Conservation (phyloP, 75 land plant species). For the Pinus albicaulis region DNA sequence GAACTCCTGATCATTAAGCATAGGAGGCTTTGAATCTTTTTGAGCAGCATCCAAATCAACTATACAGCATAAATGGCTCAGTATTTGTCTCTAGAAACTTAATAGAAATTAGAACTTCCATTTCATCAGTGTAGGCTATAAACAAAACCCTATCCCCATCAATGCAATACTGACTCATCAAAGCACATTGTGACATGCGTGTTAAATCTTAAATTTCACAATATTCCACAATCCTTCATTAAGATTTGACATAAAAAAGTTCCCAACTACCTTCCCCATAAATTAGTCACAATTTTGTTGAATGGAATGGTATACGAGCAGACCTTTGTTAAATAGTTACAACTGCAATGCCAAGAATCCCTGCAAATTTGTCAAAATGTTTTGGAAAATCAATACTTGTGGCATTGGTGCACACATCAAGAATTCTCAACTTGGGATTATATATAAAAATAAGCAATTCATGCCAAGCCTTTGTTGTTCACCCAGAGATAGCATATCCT, state of each 20-base stretch:
- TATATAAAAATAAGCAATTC: too few relatives aligned
- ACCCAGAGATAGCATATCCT: conserved; percentile 92
- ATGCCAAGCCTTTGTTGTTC: conserved; percentile 98
- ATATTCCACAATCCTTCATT: conserved; percentile 3
- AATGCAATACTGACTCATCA: too few relatives aligned
- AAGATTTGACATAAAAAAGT: conserved; percentile 60
- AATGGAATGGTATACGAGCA: conserved; percentile 91
- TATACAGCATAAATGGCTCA: too few relatives aligned
- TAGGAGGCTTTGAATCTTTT: too few relatives aligned
- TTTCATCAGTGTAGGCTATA: too few relatives aligned
- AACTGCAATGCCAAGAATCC: conserved; percentile 76
- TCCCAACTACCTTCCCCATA: conserved; percentile 99
- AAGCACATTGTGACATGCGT: too few relatives aligned
- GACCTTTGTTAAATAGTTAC: conserved; percentile 96
- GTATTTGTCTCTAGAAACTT: too few relatives aligned
- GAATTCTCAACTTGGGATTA: conserved; percentile 87
- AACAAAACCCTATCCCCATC: too few relatives aligned
- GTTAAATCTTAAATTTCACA: too few relatives aligned
- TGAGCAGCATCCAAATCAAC: too few relatives aligned
- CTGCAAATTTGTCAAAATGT: conserved; percentile 82
- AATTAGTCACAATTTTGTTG: conserved; percentile 74
- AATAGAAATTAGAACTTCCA: too few relatives aligned
- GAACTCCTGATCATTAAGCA: too few relatives aligned
- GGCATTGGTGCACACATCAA: conserved; percentile 99
- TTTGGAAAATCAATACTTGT: conserved; percentile 97